phyloP scores from a whole-genome alignment of 768 basidiomycete genomes.

The Coprinopsis sp. region DNA sequence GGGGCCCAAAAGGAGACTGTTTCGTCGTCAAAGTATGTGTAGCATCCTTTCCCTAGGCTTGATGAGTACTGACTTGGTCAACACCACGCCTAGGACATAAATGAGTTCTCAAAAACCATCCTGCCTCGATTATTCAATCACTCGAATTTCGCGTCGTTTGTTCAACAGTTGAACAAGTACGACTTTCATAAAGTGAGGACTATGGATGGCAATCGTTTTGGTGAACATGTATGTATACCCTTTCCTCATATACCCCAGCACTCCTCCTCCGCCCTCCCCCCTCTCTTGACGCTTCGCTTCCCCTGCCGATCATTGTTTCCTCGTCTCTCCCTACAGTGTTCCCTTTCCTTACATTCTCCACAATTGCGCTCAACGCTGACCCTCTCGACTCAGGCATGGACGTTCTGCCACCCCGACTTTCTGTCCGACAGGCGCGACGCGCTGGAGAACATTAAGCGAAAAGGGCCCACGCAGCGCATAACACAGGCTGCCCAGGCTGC shows the following conservation, averaged over 20 bases:
- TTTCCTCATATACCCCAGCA: not conserved
- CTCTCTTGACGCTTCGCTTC: not conserved
- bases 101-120: conserved; percentile 89
- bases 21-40: conserved; percentile 76
- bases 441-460: too few species aligned
- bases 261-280: not conserved
- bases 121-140: conserved; percentile 93
- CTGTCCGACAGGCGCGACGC: too few species aligned
- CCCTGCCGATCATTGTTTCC: not conserved
- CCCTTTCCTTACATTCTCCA: not conserved
- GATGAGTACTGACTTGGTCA: not conserved
- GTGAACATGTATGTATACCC: conserved; percentile 46
- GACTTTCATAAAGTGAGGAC: conserved; percentile 97
- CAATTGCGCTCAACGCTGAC: not conserved
- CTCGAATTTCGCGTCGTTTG: conserved; percentile 90
- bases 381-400: conserved; percentile 48
- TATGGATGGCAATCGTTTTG: conserved; percentile 71
- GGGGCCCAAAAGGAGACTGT: conserved; percentile 81
- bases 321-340: not conserved
- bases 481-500: conserved; percentile 28
- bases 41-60: not conserved
- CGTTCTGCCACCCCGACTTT: too few species aligned
- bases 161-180: conserved; percentile 92
- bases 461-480: conserved; percentile 52
- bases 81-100: conserved; percentile 61